phyloP scores from a whole-genome alignment of 495 filamentous ascomycete species.

The Penicillium maclennaniae region DNA sequence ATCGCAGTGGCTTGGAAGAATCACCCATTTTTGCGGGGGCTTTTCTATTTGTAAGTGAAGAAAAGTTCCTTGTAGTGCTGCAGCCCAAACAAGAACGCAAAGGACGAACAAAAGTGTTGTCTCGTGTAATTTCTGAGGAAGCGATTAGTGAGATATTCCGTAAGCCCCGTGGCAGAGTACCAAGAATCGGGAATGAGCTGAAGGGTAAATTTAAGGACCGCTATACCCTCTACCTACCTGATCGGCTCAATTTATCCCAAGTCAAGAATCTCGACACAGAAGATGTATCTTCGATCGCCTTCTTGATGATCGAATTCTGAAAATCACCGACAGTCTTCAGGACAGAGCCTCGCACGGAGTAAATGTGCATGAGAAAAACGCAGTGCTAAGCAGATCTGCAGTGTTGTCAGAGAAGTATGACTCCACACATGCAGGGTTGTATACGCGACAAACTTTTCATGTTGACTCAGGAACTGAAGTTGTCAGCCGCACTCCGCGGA shows the following conservation, averaged over 20 bases:
- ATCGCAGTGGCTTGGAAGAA: constrained; percentile 31
- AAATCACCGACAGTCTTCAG: constrained; percentile 16
- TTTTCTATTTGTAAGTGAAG: neutral
- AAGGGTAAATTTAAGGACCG: neutral
- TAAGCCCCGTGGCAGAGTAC: neutral
- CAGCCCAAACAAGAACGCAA: neutral
- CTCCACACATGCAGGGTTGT: neutral
- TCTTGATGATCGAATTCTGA: constrained; percentile 11
- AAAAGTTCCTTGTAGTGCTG: constrained; percentile 1
- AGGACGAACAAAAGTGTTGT: neutral
- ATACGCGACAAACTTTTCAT: constrained; percentile 6
- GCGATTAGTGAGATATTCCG: neutral
- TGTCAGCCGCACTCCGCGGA: constrained; percentile 15
- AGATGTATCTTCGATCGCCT: constrained; percentile 2
- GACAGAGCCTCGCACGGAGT: constrained; percentile 7
- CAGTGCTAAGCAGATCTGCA: neutral
- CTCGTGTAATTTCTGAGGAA: neutral
- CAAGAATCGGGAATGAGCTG: neutral
- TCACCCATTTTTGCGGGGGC: constrained; percentile 31
- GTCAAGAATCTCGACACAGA: neutral
- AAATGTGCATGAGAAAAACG: constrained; percentile 18
- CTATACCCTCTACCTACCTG: constrained; percentile 2
- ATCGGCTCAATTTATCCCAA: neutral
- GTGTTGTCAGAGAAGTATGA: neutral
- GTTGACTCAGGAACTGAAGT: constrained; percentile 20